Base-by-base conservation (phyloP, 306 rosid genomes). In the Trichosanthes truncata region DNA sequence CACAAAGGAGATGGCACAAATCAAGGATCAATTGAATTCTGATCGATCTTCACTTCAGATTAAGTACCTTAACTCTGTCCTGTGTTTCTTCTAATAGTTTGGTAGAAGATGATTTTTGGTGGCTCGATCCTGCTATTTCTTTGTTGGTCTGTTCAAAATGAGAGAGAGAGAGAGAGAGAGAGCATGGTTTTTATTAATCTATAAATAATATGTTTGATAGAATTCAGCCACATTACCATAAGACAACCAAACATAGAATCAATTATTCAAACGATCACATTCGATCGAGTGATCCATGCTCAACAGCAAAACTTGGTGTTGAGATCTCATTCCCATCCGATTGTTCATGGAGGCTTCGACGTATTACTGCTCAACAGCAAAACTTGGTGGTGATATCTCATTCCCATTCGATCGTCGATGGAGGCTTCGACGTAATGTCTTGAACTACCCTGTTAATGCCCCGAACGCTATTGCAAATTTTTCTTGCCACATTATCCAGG, bases 391-490 rank as follows among this genome's bases (percentile, higher is more conserved):
- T 55, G 61, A 17, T 6, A 45, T 46, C 41, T 85, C 80, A 94
- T 87, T 95, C 98, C 97, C 97, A 95, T 81, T 95, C 98, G 74
- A 95, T 95, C 38, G 98, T 95, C 35, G 98, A 91, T 21, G 98
- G 98, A 26, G 97, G 98, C 91, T 95, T 95, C n/a, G 97, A 95
- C 0, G 97, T 95, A 77, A 95, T 91, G 85, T 95, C 97, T 76
- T 85, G 94, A 76, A 89, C 92, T 49, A 95, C 97, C 21, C 97
- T 88, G 85, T 95, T 95, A 69, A 95, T 96, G 13, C 97, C 98
- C 4, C 96, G 93, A 59, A 95, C 94, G 51, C 90, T 87, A 52
- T 93, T 92, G 81, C 98, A 95, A 40, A 95, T 95, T 90, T 93
- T 95, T 43, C 93, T 88, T 5, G 97, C 55, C 33, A 92, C 97